Percentiles rank a stretch among this genome's conserved stretches.
Conservation (phyloP, 2,329 filamentous ascomycete species). For the Cercospora zeina region DNA sequence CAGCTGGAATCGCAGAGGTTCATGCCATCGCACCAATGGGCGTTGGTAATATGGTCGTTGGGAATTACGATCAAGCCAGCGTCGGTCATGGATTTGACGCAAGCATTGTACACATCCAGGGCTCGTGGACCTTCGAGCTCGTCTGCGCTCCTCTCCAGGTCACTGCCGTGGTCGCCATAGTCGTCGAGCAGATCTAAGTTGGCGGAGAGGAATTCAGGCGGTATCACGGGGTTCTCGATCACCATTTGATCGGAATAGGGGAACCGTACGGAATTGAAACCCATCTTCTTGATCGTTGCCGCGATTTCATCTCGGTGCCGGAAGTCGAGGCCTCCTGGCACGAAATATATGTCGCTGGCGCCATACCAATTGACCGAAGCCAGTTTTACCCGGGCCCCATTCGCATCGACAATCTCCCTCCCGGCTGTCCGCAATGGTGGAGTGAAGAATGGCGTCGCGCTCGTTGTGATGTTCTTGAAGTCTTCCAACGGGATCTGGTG, state of each 20-base stretch:
- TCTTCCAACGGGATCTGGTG: conserved; percentile 20
- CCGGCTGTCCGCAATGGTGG: conserved; percentile 62
- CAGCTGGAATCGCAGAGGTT: conserved; percentile 68
- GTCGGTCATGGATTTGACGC: conserved; percentile 59
- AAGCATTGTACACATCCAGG: conserved; percentile 62
- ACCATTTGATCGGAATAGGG: conserved; percentile 71
- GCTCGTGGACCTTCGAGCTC: conserved; percentile 50
- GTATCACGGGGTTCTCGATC: conserved; percentile 58
- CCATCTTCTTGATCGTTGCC: conserved; percentile 58
- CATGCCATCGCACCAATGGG: conserved; percentile 68
- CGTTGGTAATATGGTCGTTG: conserved; percentile 70
- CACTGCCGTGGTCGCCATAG: conserved; percentile 22
- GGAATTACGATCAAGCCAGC: conserved; percentile 65
- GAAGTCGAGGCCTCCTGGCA: conserved; percentile 64
- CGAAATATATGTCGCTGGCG: conserved; percentile 65
- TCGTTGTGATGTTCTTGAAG: conserved; percentile 22
- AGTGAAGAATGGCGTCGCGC: conserved; percentile 43
- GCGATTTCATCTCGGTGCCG: conserved; percentile 64
- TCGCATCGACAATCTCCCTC: conserved; percentile 61
- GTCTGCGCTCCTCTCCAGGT: conserved; percentile 15
- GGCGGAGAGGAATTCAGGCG: conserved; percentile 54
- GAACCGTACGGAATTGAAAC: conserved; percentile 69
- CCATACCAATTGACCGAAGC: conserved; percentile 71
- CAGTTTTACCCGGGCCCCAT: conserved; percentile 61
- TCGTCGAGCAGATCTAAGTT: conserved; percentile 59